Conservation (phyloP, 169 alveolate species). For the Haemoproteus tartakovskyi region DNA sequence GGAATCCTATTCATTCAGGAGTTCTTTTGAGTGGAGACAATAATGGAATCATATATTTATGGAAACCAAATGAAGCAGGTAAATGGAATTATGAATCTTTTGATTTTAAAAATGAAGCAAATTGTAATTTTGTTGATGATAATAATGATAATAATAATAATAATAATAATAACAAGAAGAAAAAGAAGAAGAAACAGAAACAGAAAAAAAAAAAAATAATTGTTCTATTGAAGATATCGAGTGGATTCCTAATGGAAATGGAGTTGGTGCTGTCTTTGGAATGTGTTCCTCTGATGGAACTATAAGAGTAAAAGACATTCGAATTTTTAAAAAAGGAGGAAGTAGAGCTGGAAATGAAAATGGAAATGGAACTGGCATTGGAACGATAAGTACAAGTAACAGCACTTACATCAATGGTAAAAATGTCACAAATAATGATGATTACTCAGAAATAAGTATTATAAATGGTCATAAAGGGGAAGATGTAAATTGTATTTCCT, state of each 20-base stretch:
- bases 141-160: neutral
- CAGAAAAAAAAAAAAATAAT: neutral
- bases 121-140: no score
- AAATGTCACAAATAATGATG: neutral
- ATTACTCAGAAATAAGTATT: slow-evolving; percentile 21
- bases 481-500: slow-evolving; percentile 42
- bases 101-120: neutral
- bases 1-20: slow-evolving; percentile 73
- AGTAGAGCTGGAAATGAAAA: no score
- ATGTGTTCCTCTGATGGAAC: slow-evolving; percentile 74
- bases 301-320: slow-evolving; percentile 41
- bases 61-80: slow-evolving; percentile 65
- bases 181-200: neutral
- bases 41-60: slow-evolving; percentile 68
- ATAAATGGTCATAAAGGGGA: slow-evolving; percentile 49
- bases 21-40: slow-evolving; percentile 75
- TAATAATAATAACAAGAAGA: neutral
- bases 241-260: slow-evolving; percentile 70
- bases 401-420: no score
- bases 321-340: slow-evolving; percentile 9
- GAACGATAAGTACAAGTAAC: no score
- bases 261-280: slow-evolving; percentile 65
- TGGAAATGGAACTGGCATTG: no score
- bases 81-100: slow-evolving; percentile 26
- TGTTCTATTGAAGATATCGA: slow-evolving; percentile 71